Evolutionary conservation across 1,139 yeast genomes (phyloP).

Genomic region (Candida sojae): DNA sequence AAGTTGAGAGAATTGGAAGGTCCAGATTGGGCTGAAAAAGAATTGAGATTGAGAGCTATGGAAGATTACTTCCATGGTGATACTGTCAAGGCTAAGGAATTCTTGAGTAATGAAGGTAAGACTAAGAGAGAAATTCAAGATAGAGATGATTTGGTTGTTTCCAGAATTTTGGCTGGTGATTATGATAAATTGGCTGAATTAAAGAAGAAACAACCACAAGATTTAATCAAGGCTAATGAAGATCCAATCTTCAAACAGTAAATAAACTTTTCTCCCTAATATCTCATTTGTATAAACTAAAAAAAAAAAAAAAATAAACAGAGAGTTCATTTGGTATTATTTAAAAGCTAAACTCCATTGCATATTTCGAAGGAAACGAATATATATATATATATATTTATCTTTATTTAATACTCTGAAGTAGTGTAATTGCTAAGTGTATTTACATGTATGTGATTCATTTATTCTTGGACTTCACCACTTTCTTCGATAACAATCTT

Average conservation of each 20-base stretch:
- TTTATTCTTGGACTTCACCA: slow-evolving; percentile 26
- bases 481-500: slow-evolving; percentile 40
- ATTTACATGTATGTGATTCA: neutral
- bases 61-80: slow-evolving; percentile 64
- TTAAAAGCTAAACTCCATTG: no score
- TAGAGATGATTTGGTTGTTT: slow-evolving; percentile 78
- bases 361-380: no score
- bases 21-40: slow-evolving; percentile 83
- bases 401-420: neutral
- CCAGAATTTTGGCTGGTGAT: slow-evolving; percentile 81
- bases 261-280: slow-evolving; percentile 17
- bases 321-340: neutral
- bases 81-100: slow-evolving; percentile 56
- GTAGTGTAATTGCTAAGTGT: no score
- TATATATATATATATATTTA: neutral
- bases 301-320: neutral
- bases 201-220: slow-evolving; percentile 53
- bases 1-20: slow-evolving; percentile 46
- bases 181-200: slow-evolving; percentile 78
- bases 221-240: slow-evolving; percentile 36
- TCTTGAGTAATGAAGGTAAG: slow-evolving; percentile 58
- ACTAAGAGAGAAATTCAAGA: slow-evolving; percentile 61
- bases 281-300: slow-evolving; percentile 1
- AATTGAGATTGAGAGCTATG: slow-evolving; percentile 78
- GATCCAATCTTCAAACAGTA: slow-evolving; percentile 33